These are phyloP conservation scores for Plectosphaerella sp. DNA, from an alignment of 2,329 filamentous ascomycete species.

Conservation along the genomic window DNA sequence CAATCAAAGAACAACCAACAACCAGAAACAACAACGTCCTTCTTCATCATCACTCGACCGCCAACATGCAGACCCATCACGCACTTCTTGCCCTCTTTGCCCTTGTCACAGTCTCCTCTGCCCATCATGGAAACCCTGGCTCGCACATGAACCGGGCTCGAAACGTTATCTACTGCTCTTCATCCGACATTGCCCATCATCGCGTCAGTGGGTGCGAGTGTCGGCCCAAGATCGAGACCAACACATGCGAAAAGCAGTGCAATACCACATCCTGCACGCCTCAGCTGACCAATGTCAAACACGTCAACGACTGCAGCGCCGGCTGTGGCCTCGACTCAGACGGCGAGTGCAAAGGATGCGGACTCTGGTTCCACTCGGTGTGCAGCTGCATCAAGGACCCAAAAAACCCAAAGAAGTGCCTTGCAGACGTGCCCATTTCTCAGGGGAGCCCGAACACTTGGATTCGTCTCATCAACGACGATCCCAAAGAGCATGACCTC, in stretches of 20 bases:
- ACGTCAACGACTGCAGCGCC: not conserved
- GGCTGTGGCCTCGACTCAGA: conserved; percentile 1
- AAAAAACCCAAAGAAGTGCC: not conserved
- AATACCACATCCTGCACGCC: not conserved
- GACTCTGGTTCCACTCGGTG: conserved; percentile 7
- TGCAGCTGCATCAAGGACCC: conserved; percentile 8
- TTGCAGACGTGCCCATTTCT: not conserved
- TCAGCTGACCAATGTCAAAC: not conserved
- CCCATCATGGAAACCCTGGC: not conserved
- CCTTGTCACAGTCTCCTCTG: not conserved
- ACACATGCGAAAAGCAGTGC: not conserved
- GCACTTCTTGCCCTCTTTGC: not conserved
- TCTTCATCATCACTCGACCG: not conserved
- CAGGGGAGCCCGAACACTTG: not conserved
- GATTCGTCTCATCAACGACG: not conserved
- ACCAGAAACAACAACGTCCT: not conserved
- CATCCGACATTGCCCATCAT: not conserved
- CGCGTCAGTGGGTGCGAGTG: not conserved
- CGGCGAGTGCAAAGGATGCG: conserved; percentile 5
- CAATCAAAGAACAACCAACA: not conserved
- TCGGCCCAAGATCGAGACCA: not conserved
- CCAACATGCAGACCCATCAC: not conserved
- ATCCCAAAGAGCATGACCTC: conserved; percentile 1
- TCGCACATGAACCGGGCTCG: not conserved
- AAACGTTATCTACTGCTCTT: not conserved